phyloP scores from a whole-genome alignment of 441 rosid genomes.

The Arabidopsis lyrata region DNA sequence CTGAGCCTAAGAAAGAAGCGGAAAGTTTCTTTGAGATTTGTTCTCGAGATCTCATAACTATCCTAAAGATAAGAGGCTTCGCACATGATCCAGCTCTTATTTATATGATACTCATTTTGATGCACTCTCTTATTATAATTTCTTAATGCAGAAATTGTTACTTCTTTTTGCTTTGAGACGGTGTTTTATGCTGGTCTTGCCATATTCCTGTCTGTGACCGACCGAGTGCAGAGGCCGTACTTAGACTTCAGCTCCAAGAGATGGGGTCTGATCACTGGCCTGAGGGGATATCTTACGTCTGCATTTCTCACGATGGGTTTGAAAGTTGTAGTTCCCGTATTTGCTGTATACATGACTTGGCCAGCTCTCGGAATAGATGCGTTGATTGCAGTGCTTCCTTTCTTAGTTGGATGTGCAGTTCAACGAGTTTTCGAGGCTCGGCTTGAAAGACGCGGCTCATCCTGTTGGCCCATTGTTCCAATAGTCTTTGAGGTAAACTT shows the following conservation, averaged over 20 bases:
- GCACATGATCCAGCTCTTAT: conserved; percentile 18
- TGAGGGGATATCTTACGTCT: conserved; percentile 72
- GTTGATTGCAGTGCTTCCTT: conserved; percentile 71
- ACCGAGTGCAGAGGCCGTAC: conserved; percentile 77
- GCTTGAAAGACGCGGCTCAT: conserved; percentile 62
- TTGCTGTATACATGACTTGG: conserved; percentile 69
- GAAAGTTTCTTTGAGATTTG: neutral
- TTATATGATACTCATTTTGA: neutral
- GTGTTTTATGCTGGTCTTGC: conserved; percentile 76
- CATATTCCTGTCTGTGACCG: conserved; percentile 64
- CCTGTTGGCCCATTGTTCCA: conserved; percentile 89
- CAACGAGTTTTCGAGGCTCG: conserved; percentile 67
- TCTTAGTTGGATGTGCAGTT: conserved; percentile 72
- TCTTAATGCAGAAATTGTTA: conserved; percentile 63
- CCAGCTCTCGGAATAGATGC: conserved; percentile 72
- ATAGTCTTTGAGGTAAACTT: conserved; percentile 77
- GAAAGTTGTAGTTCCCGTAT: conserved; percentile 64
- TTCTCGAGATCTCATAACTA: neutral
- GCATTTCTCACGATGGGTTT: conserved; percentile 68
- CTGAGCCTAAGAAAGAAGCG: neutral
- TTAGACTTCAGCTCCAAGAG: conserved; percentile 81
- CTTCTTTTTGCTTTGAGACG: conserved; percentile 67
- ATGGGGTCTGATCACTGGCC: conserved; percentile 89
- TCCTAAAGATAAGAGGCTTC: neutral
- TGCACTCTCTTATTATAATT: conserved; percentile 17